phyloP scores from a whole-genome alignment of 768 basidiomycete species.

The Cyclocybe cylindracea region DNA sequence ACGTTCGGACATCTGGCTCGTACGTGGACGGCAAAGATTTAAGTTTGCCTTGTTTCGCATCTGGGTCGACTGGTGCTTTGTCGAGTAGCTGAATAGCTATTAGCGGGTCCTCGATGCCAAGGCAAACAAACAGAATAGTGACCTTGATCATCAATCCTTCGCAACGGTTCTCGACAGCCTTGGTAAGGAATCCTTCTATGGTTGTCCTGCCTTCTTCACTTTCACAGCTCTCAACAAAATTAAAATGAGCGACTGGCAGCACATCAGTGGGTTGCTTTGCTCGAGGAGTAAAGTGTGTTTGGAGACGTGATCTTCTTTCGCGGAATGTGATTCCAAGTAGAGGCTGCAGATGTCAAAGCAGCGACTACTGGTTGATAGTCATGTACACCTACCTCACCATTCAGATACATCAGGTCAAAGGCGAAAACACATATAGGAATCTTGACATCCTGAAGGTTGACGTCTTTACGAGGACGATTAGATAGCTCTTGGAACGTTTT shows the following conservation, averaged over 20 bases:
- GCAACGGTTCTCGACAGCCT: conserved; percentile 72
- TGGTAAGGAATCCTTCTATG: conserved; percentile 76
- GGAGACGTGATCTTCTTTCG: conserved; percentile 64
- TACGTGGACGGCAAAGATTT: conserved; percentile 85
- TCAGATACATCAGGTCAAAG: conserved; percentile 88
- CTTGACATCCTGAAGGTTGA: conserved; percentile 70
- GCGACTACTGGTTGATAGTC: neutral
- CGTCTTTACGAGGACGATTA: conserved; percentile 83
- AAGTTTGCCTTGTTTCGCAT: conserved; percentile 41
- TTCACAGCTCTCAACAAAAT: conserved; percentile 73
- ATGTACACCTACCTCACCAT: conserved; percentile 61
- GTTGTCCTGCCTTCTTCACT: conserved; percentile 60
- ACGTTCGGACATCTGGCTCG: conserved; percentile 86
- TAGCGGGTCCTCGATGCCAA: neutral
- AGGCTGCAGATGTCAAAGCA: conserved; percentile 40
- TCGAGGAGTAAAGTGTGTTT: conserved; percentile 55
- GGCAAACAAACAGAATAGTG: conserved; percentile 9
- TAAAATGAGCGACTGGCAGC: conserved; percentile 54
- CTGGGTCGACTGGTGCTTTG: conserved; percentile 37
- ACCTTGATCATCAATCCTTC: conserved; percentile 97
- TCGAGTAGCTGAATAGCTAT: conserved; percentile 59
- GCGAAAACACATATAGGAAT: conserved; percentile 82
- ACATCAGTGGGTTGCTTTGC: conserved; percentile 39
- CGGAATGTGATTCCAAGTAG: conserved; percentile 72
- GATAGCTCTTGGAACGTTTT: conserved; percentile 88